phyloP scores from a whole-genome alignment of 2,329 filamentous ascomycete species.

The Teratosphaeria destructans region DNA sequence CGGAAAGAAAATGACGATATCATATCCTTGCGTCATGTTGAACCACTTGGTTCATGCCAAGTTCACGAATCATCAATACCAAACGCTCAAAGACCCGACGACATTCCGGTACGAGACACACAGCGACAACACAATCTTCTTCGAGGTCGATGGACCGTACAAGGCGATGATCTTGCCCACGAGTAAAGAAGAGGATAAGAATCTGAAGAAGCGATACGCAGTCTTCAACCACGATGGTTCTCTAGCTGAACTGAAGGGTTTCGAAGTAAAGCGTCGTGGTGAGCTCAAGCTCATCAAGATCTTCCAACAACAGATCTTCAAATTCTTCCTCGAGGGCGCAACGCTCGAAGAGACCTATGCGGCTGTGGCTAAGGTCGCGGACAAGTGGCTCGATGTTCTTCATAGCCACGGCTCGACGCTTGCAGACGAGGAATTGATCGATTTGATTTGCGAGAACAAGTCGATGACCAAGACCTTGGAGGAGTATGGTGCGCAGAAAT shows the following conservation, averaged over 20 bases:
- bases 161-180: slow-evolving; percentile 94
- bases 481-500: slow-evolving; percentile 92
- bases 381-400: slow-evolving; percentile 92
- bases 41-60: slow-evolving; percentile 91
- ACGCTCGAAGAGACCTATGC: slow-evolving; percentile 82
- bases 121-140: slow-evolving; percentile 98
- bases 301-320: slow-evolving; percentile 98
- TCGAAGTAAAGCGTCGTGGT: slow-evolving; percentile 93
- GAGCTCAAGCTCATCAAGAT: slow-evolving; percentile 99
- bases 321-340: slow-evolving; percentile 89
- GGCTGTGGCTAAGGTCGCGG: slow-evolving; percentile 87
- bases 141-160: slow-evolving; percentile 97
- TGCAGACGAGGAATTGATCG: slow-evolving; percentile 93
- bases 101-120: slow-evolving; percentile 90
- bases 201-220: slow-evolving; percentile 97
- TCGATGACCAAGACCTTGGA: slow-evolving; percentile 96
- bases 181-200: slow-evolving; percentile 98
- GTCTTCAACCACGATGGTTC: slow-evolving; percentile 98
- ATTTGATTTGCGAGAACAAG: slow-evolving; percentile 99
- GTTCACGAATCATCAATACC: slow-evolving; percentile 97
- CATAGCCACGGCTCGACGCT: slow-evolving; percentile 79
- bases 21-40: slow-evolving; percentile 97
- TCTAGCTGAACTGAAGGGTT: slow-evolving; percentile 90
- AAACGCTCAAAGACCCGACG: slow-evolving; percentile 68
- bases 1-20: slow-evolving; percentile 92